phyloP scores from a whole-genome alignment of 805 yeast genomes.

The Schwanniomyces pseudopolymorphus region DNA sequence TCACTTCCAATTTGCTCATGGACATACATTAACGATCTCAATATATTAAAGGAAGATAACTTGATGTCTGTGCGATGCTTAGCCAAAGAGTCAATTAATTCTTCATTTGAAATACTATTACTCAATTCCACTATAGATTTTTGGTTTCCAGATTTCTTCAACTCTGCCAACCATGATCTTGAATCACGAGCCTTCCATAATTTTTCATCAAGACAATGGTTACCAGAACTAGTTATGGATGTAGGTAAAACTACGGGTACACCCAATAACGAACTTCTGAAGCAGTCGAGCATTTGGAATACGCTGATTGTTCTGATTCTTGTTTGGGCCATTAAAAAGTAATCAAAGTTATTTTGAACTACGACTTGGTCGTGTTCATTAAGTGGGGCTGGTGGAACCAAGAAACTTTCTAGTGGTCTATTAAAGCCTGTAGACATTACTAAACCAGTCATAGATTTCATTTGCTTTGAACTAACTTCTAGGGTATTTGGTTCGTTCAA shows the following conservation, averaged over 20 bases:
- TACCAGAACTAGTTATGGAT: conserved; percentile 58
- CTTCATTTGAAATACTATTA: conserved; percentile 51
- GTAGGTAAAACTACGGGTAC: conserved; percentile 37
- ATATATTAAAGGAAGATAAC: conserved; percentile 48
- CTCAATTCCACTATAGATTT: conserved; percentile 48
- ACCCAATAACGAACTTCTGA: conserved; percentile 47
- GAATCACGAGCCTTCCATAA: conserved; percentile 57
- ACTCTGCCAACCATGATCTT: conserved; percentile 49
- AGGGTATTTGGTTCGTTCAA: conserved; percentile 53
- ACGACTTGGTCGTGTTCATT: conserved; percentile 20
- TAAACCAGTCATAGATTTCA: conserved; percentile 53
- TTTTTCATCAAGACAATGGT: conserved; percentile 58
- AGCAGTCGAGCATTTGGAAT: conserved; percentile 49
- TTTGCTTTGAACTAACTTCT: conserved; percentile 51
- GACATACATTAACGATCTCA: conserved; percentile 60
- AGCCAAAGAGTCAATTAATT: conserved; percentile 47
- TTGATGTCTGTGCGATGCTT: conserved; percentile 37
- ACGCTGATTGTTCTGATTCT: conserved; percentile 54
- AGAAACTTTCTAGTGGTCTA: conserved; percentile 47
- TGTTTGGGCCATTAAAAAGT: conserved; percentile 55
- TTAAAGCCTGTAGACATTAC: conserved; percentile 53
- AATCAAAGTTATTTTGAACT: conserved; percentile 45
- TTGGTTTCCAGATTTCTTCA: conserved; percentile 1
- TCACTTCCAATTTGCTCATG: conserved; percentile 65
- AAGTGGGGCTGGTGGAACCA: conserved; percentile 33